Conservation (phyloP, 2,329 filamentous ascomycete genomes). For the Trichoderma asperellum region DNA sequence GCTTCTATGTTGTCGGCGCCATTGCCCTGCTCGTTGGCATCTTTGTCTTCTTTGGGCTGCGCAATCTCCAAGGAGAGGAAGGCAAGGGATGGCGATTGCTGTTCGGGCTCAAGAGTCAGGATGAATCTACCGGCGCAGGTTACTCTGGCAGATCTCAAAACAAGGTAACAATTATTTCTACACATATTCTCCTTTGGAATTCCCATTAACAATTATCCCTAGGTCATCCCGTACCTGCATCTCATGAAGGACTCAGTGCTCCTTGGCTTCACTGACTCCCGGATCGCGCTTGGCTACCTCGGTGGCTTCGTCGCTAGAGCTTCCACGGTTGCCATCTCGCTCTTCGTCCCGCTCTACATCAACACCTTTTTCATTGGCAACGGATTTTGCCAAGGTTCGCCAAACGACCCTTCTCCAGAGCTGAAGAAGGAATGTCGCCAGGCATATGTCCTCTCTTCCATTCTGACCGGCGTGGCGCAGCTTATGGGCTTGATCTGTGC, state of each 20-base stretch:
- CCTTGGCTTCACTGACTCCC: conserved; percentile 73
- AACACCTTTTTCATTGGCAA: conserved; percentile 86
- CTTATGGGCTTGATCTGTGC: conserved; percentile 82
- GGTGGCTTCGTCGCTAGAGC: conserved; percentile 94
- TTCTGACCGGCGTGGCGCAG: conserved; percentile 87
- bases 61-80: conserved; percentile 70
- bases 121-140: conserved; percentile 22
- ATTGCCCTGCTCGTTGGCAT: conserved; percentile 73
- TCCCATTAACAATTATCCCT: not conserved
- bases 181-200: not conserved
- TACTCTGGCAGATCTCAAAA: conserved; percentile 27
- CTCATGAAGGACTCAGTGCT: conserved; percentile 66
- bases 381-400: conserved; percentile 74
- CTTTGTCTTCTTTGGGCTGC: conserved; percentile 79
- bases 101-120: conserved; percentile 45
- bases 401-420: conserved; percentile 67
- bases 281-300: conserved; percentile 85
- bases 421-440: conserved; percentile 83
- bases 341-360: conserved; percentile 91
- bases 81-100: conserved; percentile 71
- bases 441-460: conserved; percentile 86
- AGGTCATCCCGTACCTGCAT: conserved; percentile 59
- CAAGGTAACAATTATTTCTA: conserved; percentile 35
- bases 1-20: conserved; percentile 82
- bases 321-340: conserved; percentile 90